These are phyloP conservation scores for Parsonsia alboflavescens DNA, from an alignment of 257 asterid genomes.

Conservation along the genomic window DNA sequence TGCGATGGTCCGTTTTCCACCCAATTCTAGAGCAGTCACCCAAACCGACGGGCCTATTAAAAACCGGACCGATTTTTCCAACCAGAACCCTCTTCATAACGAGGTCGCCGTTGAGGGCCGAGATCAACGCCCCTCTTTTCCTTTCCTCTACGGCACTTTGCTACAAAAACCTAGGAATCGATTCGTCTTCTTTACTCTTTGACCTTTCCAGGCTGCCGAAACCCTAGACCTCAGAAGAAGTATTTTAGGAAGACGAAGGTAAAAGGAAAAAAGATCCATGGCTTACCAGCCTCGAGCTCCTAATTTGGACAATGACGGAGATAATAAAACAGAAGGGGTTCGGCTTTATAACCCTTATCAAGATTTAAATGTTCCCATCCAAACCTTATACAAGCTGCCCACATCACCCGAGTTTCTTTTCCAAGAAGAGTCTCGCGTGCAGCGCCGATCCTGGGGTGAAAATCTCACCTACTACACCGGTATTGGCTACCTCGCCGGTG, in stretches of 20 bases:
- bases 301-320: constrained; percentile 34
- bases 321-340: constrained; percentile 16
- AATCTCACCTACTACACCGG: constrained; percentile 89
- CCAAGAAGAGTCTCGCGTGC: constrained; percentile 63
- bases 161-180: not conserved
- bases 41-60: not conserved
- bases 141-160: constrained; percentile 9
- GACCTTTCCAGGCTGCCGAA: not conserved
- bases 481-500: constrained; percentile 67
- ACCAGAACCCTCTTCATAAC: not conserved
- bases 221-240: not conserved
- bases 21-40: not conserved
- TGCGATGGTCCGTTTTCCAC: too few relatives aligned
- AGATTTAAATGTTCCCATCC: constrained; percentile 54
- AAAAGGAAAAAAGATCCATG: constrained; percentile 35
- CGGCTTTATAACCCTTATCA: constrained; percentile 93
- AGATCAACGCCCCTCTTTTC: not conserved
- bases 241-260: not conserved
- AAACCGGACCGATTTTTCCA: constrained; percentile 3
- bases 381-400: constrained; percentile 66
- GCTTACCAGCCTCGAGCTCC: constrained; percentile 60
- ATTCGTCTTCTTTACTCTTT: too few relatives aligned
- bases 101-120: constrained; percentile 17
- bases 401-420: constrained; percentile 82
- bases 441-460: constrained; percentile 96